These are phyloP conservation scores for Phtheirospermum japonicum DNA, from an alignment of 257 asterid species.

Conservation along the genomic window DNA sequence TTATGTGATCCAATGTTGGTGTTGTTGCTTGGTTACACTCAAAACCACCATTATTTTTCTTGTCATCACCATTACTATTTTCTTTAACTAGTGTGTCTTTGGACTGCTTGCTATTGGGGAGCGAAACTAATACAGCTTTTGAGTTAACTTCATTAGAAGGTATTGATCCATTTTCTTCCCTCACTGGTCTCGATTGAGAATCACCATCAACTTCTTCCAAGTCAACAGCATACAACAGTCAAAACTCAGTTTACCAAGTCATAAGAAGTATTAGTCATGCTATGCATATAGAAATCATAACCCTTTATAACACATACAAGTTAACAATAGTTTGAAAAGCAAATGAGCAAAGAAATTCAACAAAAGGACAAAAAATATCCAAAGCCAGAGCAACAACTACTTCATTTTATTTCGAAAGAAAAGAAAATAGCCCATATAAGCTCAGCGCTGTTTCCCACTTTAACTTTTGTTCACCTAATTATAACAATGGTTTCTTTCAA, in stretches of 20 bases:
- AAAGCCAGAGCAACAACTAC: slow-evolving; percentile 7
- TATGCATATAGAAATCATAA: slow-evolving; percentile 1
- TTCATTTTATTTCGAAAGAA: not conserved
- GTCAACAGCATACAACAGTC: slow-evolving; percentile 16
- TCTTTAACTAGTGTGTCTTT: slow-evolving; percentile 34
- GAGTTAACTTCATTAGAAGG: slow-evolving; percentile 26
- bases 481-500: no score
- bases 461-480: no score
- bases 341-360: slow-evolving; percentile 4
- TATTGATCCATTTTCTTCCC: slow-evolving; percentile 25
- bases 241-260: slow-evolving; percentile 10
- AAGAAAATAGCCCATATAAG: not conserved
- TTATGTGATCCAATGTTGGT: slow-evolving; percentile 23
- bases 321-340: not conserved
- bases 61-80: slow-evolving; percentile 26
- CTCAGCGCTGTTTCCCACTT: not conserved
- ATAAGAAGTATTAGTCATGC: not conserved
- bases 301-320: not conserved
- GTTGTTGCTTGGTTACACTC: slow-evolving; percentile 26
- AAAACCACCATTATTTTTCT: slow-evolving; percentile 28
- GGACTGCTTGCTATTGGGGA: slow-evolving; percentile 22
- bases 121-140: slow-evolving; percentile 26
- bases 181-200: slow-evolving; percentile 29
- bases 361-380: not conserved
- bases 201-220: slow-evolving; percentile 27